Percentiles rank a stretch among this genome's conserved stretches.
Evolutionary conservation across 2,329 filamentous ascomycete species (phyloP).

Genomic region (Ophiostoma tasmaniense): DNA sequence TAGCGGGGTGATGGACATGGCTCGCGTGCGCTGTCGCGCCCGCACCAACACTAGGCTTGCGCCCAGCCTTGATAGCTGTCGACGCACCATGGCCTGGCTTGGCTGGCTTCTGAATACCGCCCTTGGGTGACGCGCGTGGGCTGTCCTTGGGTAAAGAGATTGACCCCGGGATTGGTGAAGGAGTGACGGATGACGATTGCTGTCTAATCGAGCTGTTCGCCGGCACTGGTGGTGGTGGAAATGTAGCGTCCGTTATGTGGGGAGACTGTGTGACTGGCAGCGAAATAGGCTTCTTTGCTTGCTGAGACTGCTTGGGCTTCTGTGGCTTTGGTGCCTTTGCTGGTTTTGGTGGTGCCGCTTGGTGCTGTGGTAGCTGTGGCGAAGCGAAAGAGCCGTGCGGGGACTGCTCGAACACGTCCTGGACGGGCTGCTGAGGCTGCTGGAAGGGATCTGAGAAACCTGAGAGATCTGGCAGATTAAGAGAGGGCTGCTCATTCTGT

Average conservation of each 20-base stretch:
- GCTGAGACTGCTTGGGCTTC: constrained; percentile 14
- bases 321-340: constrained; percentile 17
- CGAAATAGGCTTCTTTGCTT: constrained; percentile 16
- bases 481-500: neutral
- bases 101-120: constrained; percentile 20
- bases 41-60: constrained; percentile 21
- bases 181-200: constrained; percentile 14
- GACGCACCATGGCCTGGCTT: constrained; percentile 6
- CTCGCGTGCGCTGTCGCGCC: constrained; percentile 19
- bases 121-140: constrained; percentile 19
- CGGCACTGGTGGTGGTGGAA: constrained; percentile 12
- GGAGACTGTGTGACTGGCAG: constrained; percentile 13
- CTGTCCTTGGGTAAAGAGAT: constrained; percentile 16
- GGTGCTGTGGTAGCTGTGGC: constrained; percentile 3
- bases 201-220: neutral
- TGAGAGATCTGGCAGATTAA: neutral
- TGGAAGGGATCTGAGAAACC: constrained; percentile 4
- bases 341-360: constrained; percentile 7
- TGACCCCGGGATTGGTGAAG: constrained; percentile 17
- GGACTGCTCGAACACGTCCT: neutral
- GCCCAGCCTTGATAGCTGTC: constrained; percentile 9
- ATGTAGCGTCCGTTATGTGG: constrained; percentile 14
- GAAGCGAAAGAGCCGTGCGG: neutral
- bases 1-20: constrained; percentile 18
- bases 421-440: constrained; percentile 18